A percentile compares a stretch with the other conserved stretches of the same genome.
These are phyloP conservation scores for Coniferiporia weirii DNA, from an alignment of 1,284 basidiomycete genomes.

Conservation along the genomic window DNA sequence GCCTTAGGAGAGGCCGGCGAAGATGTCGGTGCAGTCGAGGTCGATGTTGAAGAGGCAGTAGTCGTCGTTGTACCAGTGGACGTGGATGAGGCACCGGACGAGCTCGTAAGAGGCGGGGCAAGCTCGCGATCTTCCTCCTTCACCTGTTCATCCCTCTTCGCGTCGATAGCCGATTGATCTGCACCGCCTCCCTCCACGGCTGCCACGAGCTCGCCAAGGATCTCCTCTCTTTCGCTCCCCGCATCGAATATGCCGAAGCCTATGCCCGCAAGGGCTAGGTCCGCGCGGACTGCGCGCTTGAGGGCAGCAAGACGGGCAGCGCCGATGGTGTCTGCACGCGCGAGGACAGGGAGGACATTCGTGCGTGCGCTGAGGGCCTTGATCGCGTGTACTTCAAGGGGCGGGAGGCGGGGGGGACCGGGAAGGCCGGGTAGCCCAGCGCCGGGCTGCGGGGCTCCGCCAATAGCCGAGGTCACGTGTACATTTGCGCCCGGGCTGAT, in stretches of 20 bases:
- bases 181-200: slow-evolving; percentile 29
- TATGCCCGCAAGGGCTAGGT: slow-evolving; percentile 75
- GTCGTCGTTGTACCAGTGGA: neutral
- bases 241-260: slow-evolving; percentile 81
- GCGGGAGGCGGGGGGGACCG: slow-evolving; percentile 35
- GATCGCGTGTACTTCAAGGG: slow-evolving; percentile 86
- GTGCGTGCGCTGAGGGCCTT: slow-evolving; percentile 85
- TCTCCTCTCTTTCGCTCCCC: slow-evolving; percentile 30
- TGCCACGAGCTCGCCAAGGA: too few species aligned
- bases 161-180: slow-evolving; percentile 27
- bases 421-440: neutral
- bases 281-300: slow-evolving; percentile 70
- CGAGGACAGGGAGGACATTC: slow-evolving; percentile 93
- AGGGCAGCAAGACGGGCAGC: slow-evolving; percentile 78
- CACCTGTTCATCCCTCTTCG: slow-evolving; percentile 28
- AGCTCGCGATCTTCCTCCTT: neutral
- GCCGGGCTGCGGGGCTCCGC: too few species aligned
- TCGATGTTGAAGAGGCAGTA: neutral
- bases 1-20: neutral
- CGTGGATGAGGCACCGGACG: neutral
- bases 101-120: neutral
- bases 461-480: too few species aligned
- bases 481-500: neutral
- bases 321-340: slow-evolving; percentile 86
- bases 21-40: neutral